These are phyloP conservation scores for Torulaspora quercuum DNA, from an alignment of 805 yeast species.

Conservation along the genomic window DNA sequence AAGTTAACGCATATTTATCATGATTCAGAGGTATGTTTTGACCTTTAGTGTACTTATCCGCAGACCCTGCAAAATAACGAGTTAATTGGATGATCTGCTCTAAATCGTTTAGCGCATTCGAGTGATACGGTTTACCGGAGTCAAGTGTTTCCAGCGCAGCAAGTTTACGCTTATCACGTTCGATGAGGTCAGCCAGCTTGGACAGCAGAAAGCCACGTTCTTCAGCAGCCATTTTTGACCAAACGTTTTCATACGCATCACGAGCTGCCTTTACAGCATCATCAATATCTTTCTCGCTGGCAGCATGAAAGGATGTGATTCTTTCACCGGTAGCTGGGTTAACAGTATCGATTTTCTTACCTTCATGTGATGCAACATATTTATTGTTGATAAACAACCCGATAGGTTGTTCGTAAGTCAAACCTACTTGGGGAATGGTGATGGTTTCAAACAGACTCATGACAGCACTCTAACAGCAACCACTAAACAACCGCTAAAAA, in stretches of 20 bases:
- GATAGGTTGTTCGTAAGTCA: conserved; percentile 51
- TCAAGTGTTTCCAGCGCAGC: conserved; percentile 56
- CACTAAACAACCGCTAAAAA: no score
- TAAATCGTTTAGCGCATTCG: conserved; percentile 55
- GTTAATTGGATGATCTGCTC: conserved; percentile 51
- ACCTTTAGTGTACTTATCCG: conserved; percentile 58
- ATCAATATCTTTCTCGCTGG: conserved; percentile 47
- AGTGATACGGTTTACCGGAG: conserved; percentile 50
- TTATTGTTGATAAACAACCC: conserved; percentile 61
- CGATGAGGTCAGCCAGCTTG: conserved; percentile 48
- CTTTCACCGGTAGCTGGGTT: conserved; percentile 51
- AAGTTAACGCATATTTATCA: conserved; percentile 49
- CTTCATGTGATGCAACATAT: conserved; percentile 41
- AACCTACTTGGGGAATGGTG: conserved; percentile 21
- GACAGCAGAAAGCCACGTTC: conserved; percentile 41
- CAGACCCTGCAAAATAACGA: conserved; percentile 66
- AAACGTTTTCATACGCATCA: conserved; percentile 41
- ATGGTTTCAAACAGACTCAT: conserved; percentile 16
- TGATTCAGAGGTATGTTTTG: conserved; percentile 55
- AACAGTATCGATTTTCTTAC: conserved; percentile 41
- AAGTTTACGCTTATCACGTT: conserved; percentile 43
- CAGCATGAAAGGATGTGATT: conserved; percentile 47
- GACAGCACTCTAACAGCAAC: no score
- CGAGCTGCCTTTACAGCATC: conserved; percentile 50
- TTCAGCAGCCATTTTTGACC: conserved; percentile 46